Base-by-base conservation (phyloP, 2,329 filamentous ascomycete species). In the Aspergillus sp. region DNA sequence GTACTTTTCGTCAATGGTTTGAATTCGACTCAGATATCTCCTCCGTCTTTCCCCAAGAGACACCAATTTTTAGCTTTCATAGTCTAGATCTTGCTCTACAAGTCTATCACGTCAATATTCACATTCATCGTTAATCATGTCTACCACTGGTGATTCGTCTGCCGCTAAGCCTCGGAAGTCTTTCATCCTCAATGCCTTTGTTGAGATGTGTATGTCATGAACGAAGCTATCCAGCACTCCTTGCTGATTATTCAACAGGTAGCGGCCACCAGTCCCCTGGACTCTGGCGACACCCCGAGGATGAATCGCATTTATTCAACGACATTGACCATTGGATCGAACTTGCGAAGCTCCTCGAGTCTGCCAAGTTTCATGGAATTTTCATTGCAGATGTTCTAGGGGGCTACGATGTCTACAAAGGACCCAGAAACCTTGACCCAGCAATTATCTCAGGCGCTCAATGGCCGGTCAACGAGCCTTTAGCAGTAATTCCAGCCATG, bases 381-480 rank as follows among this genome's bases (percentile, higher is more conserved):
- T 85, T 85, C 61, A 81, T 85, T 41, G 82, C 82, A 0, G 82
- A 85, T 56, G 80, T 84, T 0, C 70, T 86, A 1, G 75, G 79
- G 4, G 80, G 80, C 5, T 86, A 86, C 56, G 83, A 88, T 66
- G 81, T 86, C 5, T 87, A 85, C 64, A 79, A 80, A 46, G 76
- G 81, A 0, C 78, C 78, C 0, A 64, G 70, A 4, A 82, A 78
- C 47, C 69, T 86, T 3, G 73, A 76, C 3, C 76, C 82, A 0
- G 79, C 81, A 0, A 75, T 85, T 39, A 60, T 73, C 1, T 78
- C 80, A 0, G 83, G 81, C 1, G 80, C 82, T 0, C 83, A 87
- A 61, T 86, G 81, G 75, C 83, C 83, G 0, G 79, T 86, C n/a
- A 85, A 84, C 47, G 83, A 87, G 58, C 83, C 83, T 0, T 57